Base-by-base conservation (phyloP, 1,284 basidiomycete genomes). In the Lignosus rhinocerotis region DNA sequence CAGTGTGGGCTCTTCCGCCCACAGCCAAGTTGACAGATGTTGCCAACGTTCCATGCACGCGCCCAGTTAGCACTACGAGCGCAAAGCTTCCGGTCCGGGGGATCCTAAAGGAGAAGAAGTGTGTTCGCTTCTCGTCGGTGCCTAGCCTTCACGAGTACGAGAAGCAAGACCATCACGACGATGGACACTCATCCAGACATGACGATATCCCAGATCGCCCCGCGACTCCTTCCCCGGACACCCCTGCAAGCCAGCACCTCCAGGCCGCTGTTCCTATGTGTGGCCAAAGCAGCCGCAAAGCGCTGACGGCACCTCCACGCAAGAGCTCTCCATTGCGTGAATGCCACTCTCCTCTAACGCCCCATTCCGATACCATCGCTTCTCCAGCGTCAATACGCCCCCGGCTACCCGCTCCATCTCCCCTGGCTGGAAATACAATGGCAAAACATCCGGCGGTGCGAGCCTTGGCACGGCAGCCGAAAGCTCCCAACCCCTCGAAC, bases 51-150 rank as follows among this genome's bases (percentile, higher is more conserved):
- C 55, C 59, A 21, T 42, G 16, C 17, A 62, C 62, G 16, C 66
- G 67, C 5, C 66, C 69, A 3, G 19, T 55, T 21, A 69, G 67
- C 60, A 69, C 64, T 43, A 65, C 62, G 1, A 68, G 66, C 30
- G 55, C 67, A 56, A 64, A 62, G 47, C 8, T 41, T 10, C 73
- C 70, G 4, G 62, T 67, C 6, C 68, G 66, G n/a, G 70, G 73
- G 16, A 75, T 75, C 51, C 69, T 75, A 43, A 75, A 75, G 60
- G 69, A 64, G 58, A 70, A 67, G 66, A 75, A 75, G 69, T 71
- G 69, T 51, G 73, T 75, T 31, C 68, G 73, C 31, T 74, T 75
- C 59, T 73, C 73, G 2, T 60, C 68, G 14, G 61, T 71, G 34
- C 70, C 71, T 16, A 64, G 65, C 43, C 60, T 66, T 36, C 66